These are phyloP conservation scores for Penicillium sp. DNA, from an alignment of 2,329 filamentous ascomycete species.

Conservation along the genomic window DNA sequence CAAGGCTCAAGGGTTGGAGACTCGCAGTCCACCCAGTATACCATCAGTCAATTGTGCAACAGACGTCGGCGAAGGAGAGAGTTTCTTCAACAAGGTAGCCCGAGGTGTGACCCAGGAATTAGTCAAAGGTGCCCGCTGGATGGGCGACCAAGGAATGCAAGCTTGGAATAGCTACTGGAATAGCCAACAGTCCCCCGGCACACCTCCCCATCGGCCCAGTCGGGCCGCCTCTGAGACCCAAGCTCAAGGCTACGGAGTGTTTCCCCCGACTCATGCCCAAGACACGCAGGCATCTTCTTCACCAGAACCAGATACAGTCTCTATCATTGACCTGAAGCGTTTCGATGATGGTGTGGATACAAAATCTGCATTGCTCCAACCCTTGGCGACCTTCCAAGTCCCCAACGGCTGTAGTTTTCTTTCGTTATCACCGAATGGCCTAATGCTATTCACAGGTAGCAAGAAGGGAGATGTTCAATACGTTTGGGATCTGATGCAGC, in stretches of 20 bases:
- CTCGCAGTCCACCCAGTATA: slow-evolving; percentile 46
- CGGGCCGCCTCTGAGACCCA: slow-evolving; percentile 33
- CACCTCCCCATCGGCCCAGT: slow-evolving; percentile 33
- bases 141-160: slow-evolving; percentile 54
- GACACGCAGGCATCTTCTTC: slow-evolving; percentile 40
- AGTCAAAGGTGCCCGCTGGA: slow-evolving; percentile 53
- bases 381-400: slow-evolving; percentile 51
- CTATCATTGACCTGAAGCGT: slow-evolving; percentile 50
- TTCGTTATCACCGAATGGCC: slow-evolving; percentile 52
- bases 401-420: slow-evolving; percentile 55
- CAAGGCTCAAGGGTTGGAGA: slow-evolving; percentile 47
- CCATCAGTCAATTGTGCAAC: slow-evolving; percentile 50
- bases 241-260: slow-evolving; percentile 39
- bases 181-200: slow-evolving; percentile 41
- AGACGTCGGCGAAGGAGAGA: slow-evolving; percentile 53
- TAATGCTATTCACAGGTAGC: slow-evolving; percentile 53
- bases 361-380: slow-evolving; percentile 39
- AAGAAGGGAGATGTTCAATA: slow-evolving; percentile 56
- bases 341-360: slow-evolving; percentile 46
- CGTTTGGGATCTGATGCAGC: slow-evolving; percentile 56
- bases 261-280: slow-evolving; percentile 52
- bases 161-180: slow-evolving; percentile 58
- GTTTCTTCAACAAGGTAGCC: slow-evolving; percentile 52
- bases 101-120: slow-evolving; percentile 56
- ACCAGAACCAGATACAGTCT: slow-evolving; percentile 50